These are phyloP conservation scores for Fomitopsis pulvina DNA, from an alignment of 768 basidiomycete species.

Conservation along the genomic window DNA sequence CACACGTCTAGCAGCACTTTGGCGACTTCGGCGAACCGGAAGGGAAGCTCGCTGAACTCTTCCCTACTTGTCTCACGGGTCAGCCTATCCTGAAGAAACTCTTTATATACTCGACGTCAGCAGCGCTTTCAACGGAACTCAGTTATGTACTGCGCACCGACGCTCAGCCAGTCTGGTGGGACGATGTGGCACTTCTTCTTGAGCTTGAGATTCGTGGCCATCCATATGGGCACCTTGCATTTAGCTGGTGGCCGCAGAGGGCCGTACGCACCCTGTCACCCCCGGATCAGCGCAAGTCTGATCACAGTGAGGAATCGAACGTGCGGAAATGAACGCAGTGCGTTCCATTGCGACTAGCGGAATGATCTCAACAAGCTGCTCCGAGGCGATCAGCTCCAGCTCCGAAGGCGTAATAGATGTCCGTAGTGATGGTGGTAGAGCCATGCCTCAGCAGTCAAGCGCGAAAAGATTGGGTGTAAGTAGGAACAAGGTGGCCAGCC, in stretches of 20 bases:
- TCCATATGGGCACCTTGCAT: constrained; percentile 88
- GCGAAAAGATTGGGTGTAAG: too few relatives aligned
- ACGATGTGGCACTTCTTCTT: constrained; percentile 95
- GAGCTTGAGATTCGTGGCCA: constrained; percentile 87
- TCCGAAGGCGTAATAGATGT: constrained; percentile 76
- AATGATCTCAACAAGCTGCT: constrained; percentile 79
- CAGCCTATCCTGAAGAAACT: constrained; percentile 73
- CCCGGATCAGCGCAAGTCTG: background rate
- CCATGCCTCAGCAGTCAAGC: constrained; percentile 41
- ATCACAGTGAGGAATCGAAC: constrained; percentile 2
- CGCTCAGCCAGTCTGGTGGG: constrained; percentile 81
- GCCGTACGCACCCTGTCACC: constrained; percentile 77
- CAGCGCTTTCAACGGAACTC: background rate
- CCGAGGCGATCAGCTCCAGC: constrained; percentile 82
- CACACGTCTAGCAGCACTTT: constrained; percentile 93
- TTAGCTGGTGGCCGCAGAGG: constrained; percentile 86
- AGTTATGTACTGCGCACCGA: constrained; percentile 46
- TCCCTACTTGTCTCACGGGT: constrained; percentile 66
- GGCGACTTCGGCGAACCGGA: constrained; percentile 84
- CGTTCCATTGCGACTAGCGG: constrained; percentile 87
- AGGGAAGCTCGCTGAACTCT: constrained; percentile 76
- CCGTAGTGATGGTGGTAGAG: constrained; percentile 66
- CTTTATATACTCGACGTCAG: constrained; percentile 31
- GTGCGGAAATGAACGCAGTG: constrained; percentile 87
- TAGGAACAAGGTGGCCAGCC: too few relatives aligned